Evolutionary conservation across 352 stramenopile genomes (phyloP), one percentile per base, ranked within the genome.

Genomic region (Globisporangium spinosum): DNA sequence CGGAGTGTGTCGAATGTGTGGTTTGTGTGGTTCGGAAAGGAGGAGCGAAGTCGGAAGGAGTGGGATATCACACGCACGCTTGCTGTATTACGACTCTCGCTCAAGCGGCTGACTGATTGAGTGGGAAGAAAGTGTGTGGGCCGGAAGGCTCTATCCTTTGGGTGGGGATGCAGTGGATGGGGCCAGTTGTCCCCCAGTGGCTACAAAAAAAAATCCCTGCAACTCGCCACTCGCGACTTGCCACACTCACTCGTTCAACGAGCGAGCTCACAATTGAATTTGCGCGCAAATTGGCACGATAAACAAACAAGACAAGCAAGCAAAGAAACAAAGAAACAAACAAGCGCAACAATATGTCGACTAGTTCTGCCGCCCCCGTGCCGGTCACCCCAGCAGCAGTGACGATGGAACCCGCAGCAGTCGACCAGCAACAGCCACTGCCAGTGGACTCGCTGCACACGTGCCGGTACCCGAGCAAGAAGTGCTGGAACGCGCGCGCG

Each of bases 401-500:
- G 1, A 17, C 9, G n/a, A 29, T 17, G 12, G 22, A 27, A 3
- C 22, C 1, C 49, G 22, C n/a, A 17, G 20, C 20, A 55, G 7
- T 25, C 8, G 12, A 27, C 22, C 22, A 58, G 12, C 34, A 49
- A n/a, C 40, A n/a, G 15, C 40, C 9, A n/a, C 13, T 49, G 40
- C 40, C 20, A 49, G 40, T 17, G 40, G 15, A 49, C 40, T n/a
- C 40, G 40, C 40, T 49, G 40, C 40, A 72, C 15, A 68, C 77
- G 9, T 87, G 79, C 64, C 67, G 77, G 3, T 87, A 87, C 62
- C 74, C 74, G 35, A 87, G 73, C 69, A 83, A 79, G 60, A 81
- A 82, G 45, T 87, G 79, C 71, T 74, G 67, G 34, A 81, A 85
- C 66, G n/a, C 58, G 13, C 78, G 78, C 35, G 77, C 76, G 22